phyloP scores from a whole-genome alignment of 1,284 basidiomycete genomes.

The Apiotrichum mycotoxinovorans region DNA sequence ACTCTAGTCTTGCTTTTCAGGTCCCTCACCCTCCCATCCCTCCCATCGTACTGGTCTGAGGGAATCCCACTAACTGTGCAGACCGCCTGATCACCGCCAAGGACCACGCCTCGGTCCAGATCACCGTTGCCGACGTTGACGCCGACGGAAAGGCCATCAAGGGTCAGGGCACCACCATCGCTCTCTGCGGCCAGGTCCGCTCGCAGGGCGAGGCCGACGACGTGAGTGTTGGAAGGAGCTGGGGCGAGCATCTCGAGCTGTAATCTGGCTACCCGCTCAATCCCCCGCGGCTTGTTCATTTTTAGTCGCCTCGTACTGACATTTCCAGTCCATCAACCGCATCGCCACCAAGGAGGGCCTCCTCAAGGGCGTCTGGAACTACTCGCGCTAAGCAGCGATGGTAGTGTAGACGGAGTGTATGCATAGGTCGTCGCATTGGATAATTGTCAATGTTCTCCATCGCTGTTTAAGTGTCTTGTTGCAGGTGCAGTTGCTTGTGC shows the following conservation, averaged over 20 bases:
- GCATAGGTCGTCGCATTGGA: constrained; percentile 20
- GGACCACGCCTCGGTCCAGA: constrained; percentile 98
- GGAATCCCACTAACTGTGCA: constrained; percentile 35
- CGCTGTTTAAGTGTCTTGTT: no score
- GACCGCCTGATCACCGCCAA: constrained; percentile 97
- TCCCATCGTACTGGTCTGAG: not conserved
- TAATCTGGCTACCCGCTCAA: not conserved
- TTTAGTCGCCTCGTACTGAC: no score
- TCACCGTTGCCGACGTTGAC: constrained; percentile 93
- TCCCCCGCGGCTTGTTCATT: not conserved
- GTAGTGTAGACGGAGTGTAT: constrained; percentile 19
- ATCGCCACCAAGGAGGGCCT: constrained; percentile 88
- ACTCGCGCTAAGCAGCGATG: constrained; percentile 40
- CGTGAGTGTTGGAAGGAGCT: constrained; percentile 20
- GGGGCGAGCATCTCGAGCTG: not conserved
- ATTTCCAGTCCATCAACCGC: constrained; percentile 80
- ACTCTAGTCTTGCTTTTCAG: not conserved
- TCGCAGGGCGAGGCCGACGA: constrained; percentile 96
- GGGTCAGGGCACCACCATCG: constrained; percentile 82
- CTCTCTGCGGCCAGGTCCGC: constrained; percentile 89
- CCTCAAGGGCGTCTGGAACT: constrained; percentile 51
- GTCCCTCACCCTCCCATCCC: no score
- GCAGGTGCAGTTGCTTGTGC: not conserved
- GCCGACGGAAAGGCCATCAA: constrained; percentile 80
- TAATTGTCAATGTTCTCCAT: not conserved